Conservation (phyloP, 805 yeast species). For the Candida vaughaniae region DNA sequence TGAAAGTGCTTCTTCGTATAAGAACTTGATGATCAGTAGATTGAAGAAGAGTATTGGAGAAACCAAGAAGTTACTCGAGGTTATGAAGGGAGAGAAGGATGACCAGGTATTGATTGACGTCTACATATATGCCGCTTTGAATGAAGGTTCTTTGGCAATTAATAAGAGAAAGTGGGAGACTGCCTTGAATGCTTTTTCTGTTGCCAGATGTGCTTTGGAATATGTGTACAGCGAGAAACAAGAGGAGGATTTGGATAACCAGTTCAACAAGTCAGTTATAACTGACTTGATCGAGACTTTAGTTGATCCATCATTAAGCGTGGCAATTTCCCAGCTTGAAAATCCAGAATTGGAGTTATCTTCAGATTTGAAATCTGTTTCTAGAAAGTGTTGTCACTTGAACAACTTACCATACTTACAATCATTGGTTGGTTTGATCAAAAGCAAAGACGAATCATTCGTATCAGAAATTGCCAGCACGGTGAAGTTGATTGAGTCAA, state of each 20-base stretch:
- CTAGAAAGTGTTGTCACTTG: conserved; percentile 44
- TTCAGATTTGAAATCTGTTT: conserved; percentile 49
- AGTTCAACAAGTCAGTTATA: conserved; percentile 40
- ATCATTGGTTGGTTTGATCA: conserved; percentile 33
- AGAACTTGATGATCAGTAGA: conserved; percentile 52
- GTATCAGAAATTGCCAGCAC: conserved; percentile 31
- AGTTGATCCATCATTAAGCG: conserved; percentile 66
- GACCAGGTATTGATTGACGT: conserved; percentile 26
- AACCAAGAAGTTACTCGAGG: conserved; percentile 40
- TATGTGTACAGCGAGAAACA: conserved; percentile 33
- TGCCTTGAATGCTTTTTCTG: conserved; percentile 53
- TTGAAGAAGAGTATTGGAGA: conserved; percentile 60
- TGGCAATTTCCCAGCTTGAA: conserved; percentile 48
- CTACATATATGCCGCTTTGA: conserved; percentile 44
- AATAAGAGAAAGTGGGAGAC: conserved; percentile 54
- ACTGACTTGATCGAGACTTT: conserved; percentile 55
- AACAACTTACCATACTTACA: conserved; percentile 29
- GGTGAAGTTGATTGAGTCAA: conserved; percentile 27
- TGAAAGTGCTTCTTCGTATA: conserved; percentile 46
- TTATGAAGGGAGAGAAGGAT: conserved; percentile 41
- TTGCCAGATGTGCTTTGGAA: conserved; percentile 62
- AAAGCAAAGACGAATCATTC: conserved; percentile 33
- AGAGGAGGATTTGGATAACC: conserved; percentile 12
- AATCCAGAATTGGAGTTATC: conserved; percentile 21
- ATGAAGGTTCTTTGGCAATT: conserved; percentile 51